Conservation (phyloP, 1,139 yeast genomes). For the Saccharomyces hybrid region DNA sequence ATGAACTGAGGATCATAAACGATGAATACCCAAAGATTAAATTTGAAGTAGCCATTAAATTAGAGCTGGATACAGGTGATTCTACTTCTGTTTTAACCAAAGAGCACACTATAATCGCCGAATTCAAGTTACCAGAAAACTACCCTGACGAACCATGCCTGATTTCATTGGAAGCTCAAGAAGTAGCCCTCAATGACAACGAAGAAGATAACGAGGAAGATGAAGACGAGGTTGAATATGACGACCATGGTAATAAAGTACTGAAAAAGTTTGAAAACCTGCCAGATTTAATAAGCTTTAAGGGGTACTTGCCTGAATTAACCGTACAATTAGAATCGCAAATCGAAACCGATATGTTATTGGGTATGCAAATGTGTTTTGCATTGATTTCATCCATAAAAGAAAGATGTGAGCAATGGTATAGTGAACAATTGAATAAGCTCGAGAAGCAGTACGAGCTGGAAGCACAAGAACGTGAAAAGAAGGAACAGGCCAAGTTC, state of each 20-base stretch:
- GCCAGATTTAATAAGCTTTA: conserved; percentile 50
- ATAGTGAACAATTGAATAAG: conserved; percentile 46
- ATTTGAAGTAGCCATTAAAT: conserved; percentile 32
- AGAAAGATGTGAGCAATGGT: conserved; percentile 66
- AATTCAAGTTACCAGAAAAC: conserved; percentile 24
- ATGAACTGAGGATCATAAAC: conserved; percentile 47
- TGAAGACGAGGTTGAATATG: conserved; percentile 41
- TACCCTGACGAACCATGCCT: conserved; percentile 30
- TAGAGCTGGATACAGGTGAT: conserved; percentile 34
- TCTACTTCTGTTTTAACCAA: conserved; percentile 41
- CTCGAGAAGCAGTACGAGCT: conserved; percentile 54
- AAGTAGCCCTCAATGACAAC: conserved; percentile 18
- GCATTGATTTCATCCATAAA: conserved; percentile 68
- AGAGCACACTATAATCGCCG: conserved; percentile 19
- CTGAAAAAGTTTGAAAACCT: conserved; percentile 40
- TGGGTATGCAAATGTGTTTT: conserved; percentile 84
- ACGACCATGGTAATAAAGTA: conserved; percentile 36
- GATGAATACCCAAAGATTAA: conserved; percentile 23
- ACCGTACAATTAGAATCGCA: conserved; percentile 42
- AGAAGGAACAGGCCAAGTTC: conserved; percentile 68
- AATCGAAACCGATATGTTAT: conserved; percentile 56
- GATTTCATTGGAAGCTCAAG: conserved; percentile 17
- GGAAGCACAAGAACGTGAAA: conserved; percentile 49
- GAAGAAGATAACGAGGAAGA: conserved; percentile 30
- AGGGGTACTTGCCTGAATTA: conserved; percentile 40